A percentile compares a stretch with the other conserved stretches of the same genome.
These are phyloP conservation scores for Hylodesmum podocarpum DNA, from an alignment of 306 rosid genomes.

Conservation along the genomic window DNA sequence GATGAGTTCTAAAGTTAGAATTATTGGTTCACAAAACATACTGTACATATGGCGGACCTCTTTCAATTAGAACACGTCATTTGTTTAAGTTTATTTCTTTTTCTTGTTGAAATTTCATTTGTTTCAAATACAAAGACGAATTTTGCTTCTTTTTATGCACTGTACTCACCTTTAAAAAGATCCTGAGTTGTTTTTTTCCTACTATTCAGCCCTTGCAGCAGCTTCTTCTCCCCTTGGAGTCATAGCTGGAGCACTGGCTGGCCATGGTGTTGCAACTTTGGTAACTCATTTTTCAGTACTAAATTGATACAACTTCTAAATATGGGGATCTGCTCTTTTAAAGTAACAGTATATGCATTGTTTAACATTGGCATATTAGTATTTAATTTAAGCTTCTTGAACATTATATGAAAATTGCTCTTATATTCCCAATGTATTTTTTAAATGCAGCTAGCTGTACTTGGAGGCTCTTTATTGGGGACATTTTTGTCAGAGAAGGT, in stretches of 20 bases:
- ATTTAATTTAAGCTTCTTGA: constrained; percentile 6
- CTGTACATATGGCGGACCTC: background rate
- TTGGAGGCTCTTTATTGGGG: constrained; percentile 93
- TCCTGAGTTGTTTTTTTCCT: constrained; percentile 21
- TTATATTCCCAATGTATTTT: background rate
- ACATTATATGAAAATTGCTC: background rate
- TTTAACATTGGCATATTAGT: constrained; percentile 6
- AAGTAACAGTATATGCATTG: background rate
- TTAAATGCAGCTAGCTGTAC: constrained; percentile 75
- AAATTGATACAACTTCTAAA: constrained; percentile 10
- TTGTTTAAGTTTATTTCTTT: constrained; percentile 7
- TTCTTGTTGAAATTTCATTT: constrained; percentile 10
- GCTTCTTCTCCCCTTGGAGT: constrained; percentile 98
- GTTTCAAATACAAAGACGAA: background rate
- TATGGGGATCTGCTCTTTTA: constrained; percentile 6
- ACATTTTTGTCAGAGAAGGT: constrained; percentile 96
- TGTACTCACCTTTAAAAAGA: constrained; percentile 8
- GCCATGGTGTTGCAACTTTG: constrained; percentile 92
- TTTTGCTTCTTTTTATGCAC: background rate
- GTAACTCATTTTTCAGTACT: constrained; percentile 43
- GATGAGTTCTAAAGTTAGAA: constrained; percentile 55
- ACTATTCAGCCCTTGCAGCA: constrained; percentile 85
- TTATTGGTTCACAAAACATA: background rate
- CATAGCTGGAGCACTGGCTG: constrained; percentile 92
- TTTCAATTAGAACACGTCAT: background rate